Conservation (phyloP, 768 basidiomycete species). For the Podaxis pistillaris region DNA sequence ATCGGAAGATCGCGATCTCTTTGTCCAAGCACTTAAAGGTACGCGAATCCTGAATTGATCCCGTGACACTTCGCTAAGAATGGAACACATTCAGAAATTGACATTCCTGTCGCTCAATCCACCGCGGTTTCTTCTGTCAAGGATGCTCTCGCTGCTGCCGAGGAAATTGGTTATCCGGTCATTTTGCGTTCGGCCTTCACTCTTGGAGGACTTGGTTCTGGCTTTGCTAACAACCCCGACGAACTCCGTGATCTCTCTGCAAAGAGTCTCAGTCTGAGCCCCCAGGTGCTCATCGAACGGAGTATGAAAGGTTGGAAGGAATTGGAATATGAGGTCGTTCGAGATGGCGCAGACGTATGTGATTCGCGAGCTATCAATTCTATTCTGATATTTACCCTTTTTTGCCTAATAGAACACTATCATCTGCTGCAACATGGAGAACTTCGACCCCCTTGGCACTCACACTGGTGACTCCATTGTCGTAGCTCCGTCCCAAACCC, state of each 20-base stretch:
- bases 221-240: constrained; percentile 92
- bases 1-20: constrained; percentile 95
- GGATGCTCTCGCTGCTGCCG: constrained; percentile 89
- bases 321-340: constrained; percentile 98
- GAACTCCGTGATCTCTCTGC: constrained; percentile 94
- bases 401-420: constrained; percentile 77
- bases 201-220: constrained; percentile 96
- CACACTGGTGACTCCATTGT: constrained; percentile 99
- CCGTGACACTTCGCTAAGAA: constrained; percentile 10
- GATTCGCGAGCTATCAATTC: constrained; percentile 1
- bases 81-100: constrained; percentile 70
- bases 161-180: constrained; percentile 92
- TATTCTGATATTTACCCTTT: constrained; percentile 15
- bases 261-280: constrained; percentile 84
- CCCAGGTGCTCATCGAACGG: constrained; percentile 95
- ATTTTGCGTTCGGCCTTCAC: constrained; percentile 97
- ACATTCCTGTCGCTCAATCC: constrained; percentile 93
- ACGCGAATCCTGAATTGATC: constrained; percentile 20
- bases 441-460: constrained; percentile 98
- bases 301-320: constrained; percentile 99
- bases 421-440: constrained; percentile 99
- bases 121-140: constrained; percentile 96
- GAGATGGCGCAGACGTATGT: constrained; percentile 93
- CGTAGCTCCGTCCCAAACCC: constrained; percentile 95
- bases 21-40: constrained; percentile 96